A percentile compares a stretch with the other conserved stretches of the same genome.
These are phyloP conservation scores for Sordariomycetes sp. DNA, from an alignment of 2,329 filamentous ascomycete species.

Conservation along the genomic window DNA sequence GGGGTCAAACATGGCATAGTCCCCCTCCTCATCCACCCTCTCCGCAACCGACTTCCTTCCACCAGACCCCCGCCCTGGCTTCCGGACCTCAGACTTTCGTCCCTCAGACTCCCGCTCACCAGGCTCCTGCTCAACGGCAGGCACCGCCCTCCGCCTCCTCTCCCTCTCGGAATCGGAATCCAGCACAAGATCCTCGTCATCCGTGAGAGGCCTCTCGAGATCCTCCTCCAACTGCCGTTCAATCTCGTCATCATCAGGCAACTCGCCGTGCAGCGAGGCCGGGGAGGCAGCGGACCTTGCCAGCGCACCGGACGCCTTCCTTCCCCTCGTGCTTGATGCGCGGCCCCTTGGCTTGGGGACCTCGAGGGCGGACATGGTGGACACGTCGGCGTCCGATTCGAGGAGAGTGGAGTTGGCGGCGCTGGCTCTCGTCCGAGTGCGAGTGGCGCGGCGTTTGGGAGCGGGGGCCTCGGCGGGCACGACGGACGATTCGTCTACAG, in stretches of 20 bases:
- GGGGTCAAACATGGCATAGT: constrained; percentile 41
- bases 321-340: constrained; percentile 21
- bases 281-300: constrained; percentile 36
- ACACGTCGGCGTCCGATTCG: constrained; percentile 11
- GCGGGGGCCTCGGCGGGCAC: constrained; percentile 32
- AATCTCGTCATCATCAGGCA: constrained; percentile 50
- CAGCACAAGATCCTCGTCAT: constrained; percentile 34
- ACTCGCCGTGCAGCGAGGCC: constrained; percentile 20
- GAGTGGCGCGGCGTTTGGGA: constrained; percentile 40
- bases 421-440: background rate
- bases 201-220: constrained; percentile 40
- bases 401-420: background rate
- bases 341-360: constrained; percentile 25
- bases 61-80: too few relatives aligned
- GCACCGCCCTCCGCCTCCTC: constrained; percentile 8
- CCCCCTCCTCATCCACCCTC: constrained; percentile 16
- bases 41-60: background rate
- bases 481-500: constrained; percentile 33
- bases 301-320: constrained; percentile 32
- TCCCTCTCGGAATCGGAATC: constrained; percentile 30
- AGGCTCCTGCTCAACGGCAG: too few relatives aligned
- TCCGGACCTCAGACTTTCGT: too few relatives aligned
- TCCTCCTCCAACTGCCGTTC: constrained; percentile 54
- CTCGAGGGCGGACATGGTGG: constrained; percentile 17
- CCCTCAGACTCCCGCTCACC: too few relatives aligned